Base-by-base conservation (phyloP, 257 asterid species). In the Gynochthodes officinalis region DNA sequence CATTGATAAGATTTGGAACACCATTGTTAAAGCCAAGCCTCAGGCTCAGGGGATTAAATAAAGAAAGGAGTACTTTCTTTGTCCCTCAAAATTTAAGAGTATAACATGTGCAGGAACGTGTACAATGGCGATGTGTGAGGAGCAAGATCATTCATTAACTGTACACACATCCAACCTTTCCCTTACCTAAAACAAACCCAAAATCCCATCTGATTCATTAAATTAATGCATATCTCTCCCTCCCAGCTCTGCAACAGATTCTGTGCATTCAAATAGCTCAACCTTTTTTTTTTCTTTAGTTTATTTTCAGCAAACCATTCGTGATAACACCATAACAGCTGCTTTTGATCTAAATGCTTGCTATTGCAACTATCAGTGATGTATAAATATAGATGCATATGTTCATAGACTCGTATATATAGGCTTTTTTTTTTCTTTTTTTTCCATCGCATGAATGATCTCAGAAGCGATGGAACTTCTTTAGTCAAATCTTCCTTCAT, bases 61-160 rank as follows among this genome's bases (percentile, higher is more conserved):
- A 25, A 44, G 21, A 15, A 21, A 6, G 19, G 15, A 13, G 50
- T 2, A 46, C 13, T 21, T 50, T 2, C 23, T 1, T 50, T 75
- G 70, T 68, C 64, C 44, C 69, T 35, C 54, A 58, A 67, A 58
- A 67, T 58, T 30, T 16, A n/a, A 23, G 55, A 18, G 53, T 44
- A 28, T 28, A 37, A 73, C 75, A 76, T 70, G 79, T 75, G 79
- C 71, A 69, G 18, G 71, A 76, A 76, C 79, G 79, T 76, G 79
- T 60, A 55, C 75, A 48, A 49, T 61, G 71, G 66, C 79, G 75
- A 70, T 16, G 67, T 37, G 32, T 76, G 28, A 70, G 79, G 75
- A 68, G 16, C 54, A 33, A 27, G 25, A 21, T 30, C 27, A 69
- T 48, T 62, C 28, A 23, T 61, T 30, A 61, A 35, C 3, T 28